phyloP scores from a whole-genome alignment of 2,329 filamentous ascomycete genomes.

The Diaporthe humulicola region DNA sequence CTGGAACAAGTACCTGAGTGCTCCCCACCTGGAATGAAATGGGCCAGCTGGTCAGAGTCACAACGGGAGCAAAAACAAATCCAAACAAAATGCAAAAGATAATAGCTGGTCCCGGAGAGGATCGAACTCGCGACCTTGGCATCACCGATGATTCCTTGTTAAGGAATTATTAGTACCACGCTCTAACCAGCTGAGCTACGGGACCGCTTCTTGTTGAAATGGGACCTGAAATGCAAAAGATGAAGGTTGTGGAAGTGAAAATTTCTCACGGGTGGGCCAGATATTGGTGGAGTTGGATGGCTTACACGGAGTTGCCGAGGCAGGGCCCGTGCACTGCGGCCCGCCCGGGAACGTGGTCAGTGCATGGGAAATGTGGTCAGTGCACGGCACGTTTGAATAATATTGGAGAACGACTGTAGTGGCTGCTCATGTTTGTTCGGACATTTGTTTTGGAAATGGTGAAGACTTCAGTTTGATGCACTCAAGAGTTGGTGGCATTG shows the following conservation, averaged over 20 bases:
- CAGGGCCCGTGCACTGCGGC: not conserved
- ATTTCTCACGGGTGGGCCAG: not conserved
- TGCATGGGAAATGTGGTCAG: too few species aligned
- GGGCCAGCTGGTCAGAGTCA: not conserved
- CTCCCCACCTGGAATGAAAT: not conserved
- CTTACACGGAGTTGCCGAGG: not conserved
- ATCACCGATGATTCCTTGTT: slow-evolving; percentile 24
- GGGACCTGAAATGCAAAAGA: fast-evolving
- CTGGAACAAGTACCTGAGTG: not conserved
- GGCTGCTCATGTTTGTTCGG: not conserved
- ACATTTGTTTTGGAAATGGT: not conserved
- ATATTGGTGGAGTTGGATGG: not conserved
- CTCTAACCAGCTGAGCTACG: slow-evolving; percentile 40
- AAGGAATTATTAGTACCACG: slow-evolving; percentile 38
- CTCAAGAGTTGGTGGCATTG: not conserved
- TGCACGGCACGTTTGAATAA: not conserved
- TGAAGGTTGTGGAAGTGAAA: not conserved
- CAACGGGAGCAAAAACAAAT: not conserved
- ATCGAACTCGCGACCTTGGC: slow-evolving; percentile 39
- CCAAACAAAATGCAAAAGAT: not conserved
- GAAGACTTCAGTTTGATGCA: not conserved
- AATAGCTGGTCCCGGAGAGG: slow-evolving; percentile 33
- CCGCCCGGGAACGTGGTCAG: not conserved
- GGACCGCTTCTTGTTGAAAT: slow-evolving; percentile 27
- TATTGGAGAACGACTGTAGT: not conserved